Evolutionary conservation across 306 rosid genomes (phyloP), one percentile per base, ranked within the genome.

Genomic region (Trichosanthes truncata): DNA sequence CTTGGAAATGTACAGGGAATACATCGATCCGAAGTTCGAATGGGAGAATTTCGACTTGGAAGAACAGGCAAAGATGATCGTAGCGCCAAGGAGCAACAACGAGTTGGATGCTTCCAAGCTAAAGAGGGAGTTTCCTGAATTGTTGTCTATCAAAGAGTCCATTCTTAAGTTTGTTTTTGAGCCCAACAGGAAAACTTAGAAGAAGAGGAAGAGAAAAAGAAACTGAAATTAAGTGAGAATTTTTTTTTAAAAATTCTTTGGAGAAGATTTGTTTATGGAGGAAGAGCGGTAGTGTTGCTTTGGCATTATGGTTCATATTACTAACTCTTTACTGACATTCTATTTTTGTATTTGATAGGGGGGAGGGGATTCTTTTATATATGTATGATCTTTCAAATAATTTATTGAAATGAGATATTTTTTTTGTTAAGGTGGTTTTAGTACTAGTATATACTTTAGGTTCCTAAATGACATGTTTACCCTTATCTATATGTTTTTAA

Each of bases 61-160:
- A 84, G 92, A 91, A 85, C 93, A 91, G 15, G 88, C 97, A 13
- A 87, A 88, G 85, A 92, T 91, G 62, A 88, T 88, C 35, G 88
- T 88, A 29, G 92, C 96, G 52, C 86, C 80, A 7, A 89, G 93
- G 80, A 88, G 96, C 63, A 89, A 88, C 91, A 91, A 89, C 51
- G 93, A 89, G 73, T 57, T 88, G 91, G 93, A 91, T 80, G 90
- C 89, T 61, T 84, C 87, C 55, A 91, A 91, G 89, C 85, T 90
- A 66, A 88, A 88, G 82, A 74, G 63, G 0, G 90, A 89, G 83
- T 91, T 91, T 56, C 97, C 91, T 55, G 61, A 79, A 8, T 75
- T 91, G 83, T 65, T 91, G 79, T 61, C 88, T 33, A 90, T 90
- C 84, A 83, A 80, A 83, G 91, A 90, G 76, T 91, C 92, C 26